phyloP scores from a whole-genome alignment of 805 yeast species.

The Cyberlindnera maritima region DNA sequence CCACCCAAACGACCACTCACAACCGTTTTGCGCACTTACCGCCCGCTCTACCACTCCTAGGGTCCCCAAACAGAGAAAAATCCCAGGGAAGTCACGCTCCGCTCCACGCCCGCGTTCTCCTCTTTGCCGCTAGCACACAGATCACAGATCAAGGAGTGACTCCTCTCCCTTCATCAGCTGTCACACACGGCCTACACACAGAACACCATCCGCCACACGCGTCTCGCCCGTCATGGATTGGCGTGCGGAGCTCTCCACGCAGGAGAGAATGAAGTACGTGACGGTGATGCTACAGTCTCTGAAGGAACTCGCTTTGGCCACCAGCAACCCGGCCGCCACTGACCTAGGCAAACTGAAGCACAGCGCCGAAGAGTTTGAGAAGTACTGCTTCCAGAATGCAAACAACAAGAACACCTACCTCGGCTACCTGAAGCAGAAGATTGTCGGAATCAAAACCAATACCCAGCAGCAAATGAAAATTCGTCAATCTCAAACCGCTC shows the following conservation, averaged over 20 bases:
- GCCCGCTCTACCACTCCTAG: background rate
- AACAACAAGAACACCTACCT: conserved; percentile 57
- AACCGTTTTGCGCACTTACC: background rate
- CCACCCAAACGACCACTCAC: background rate
- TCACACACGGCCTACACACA: background rate
- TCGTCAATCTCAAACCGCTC: conserved; percentile 37
- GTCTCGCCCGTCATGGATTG: conserved; percentile 23
- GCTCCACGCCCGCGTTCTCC: background rate
- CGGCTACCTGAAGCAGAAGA: conserved; percentile 37
- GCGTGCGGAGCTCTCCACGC: conserved; percentile 23
- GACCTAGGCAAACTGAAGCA: conserved; percentile 44
- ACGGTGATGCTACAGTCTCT: conserved; percentile 23
- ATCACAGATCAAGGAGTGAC: too few species aligned
- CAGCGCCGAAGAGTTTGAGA: conserved; percentile 71
- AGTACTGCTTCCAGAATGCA: conserved; percentile 58
- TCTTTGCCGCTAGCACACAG: too few species aligned
- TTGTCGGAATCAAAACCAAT: conserved; percentile 24
- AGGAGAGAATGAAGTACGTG: conserved; percentile 26
- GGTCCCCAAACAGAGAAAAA: background rate
- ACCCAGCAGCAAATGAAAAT: conserved; percentile 28
- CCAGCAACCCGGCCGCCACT: conserved; percentile 18
- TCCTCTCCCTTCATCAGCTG: background rate
- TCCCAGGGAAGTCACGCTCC: background rate
- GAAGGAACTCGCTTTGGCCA: conserved; percentile 22
- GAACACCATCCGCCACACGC: too few species aligned